Evolutionary conservation across 805 yeast species (phyloP).

Genomic region (Clavispora asparagi): DNA sequence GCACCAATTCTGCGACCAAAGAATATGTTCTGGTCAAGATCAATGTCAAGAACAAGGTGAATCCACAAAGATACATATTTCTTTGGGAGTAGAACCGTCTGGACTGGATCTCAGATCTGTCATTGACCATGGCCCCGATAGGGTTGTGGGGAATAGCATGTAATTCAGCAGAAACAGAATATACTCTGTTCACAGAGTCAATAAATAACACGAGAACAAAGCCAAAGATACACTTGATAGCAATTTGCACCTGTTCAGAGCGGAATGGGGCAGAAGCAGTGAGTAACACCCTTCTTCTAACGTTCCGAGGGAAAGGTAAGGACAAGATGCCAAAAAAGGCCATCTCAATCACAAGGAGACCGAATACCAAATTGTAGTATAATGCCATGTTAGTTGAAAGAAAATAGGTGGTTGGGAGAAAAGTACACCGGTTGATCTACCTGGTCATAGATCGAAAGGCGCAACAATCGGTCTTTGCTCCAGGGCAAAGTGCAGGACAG

Average conservation of each 20-base stretch:
- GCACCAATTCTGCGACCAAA: constrained; percentile 67
- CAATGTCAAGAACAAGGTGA: constrained; percentile 84
- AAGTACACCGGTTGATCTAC: not conserved
- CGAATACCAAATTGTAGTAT: constrained; percentile 54
- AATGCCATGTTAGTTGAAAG: constrained; percentile 29
- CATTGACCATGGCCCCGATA: constrained; percentile 33
- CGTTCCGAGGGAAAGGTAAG: constrained; percentile 73
- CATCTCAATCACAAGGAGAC: constrained; percentile 75
- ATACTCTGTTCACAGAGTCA: constrained; percentile 84
- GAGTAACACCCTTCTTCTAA: constrained; percentile 63
- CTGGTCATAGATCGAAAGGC: not conserved
- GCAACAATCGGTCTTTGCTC: not conserved
- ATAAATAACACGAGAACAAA: constrained; percentile 80
- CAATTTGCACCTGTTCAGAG: constrained; percentile 66
- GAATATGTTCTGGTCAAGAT: constrained; percentile 80
- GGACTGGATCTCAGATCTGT: constrained; percentile 81
- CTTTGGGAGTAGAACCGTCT: constrained; percentile 94
- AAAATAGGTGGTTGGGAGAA: not conserved
- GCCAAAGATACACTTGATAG: constrained; percentile 74
- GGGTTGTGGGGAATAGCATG: constrained; percentile 22
- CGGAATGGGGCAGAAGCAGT: constrained; percentile 65
- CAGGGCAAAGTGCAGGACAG: not conserved
- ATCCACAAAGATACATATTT: constrained; percentile 93
- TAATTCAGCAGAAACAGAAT: constrained; percentile 61
- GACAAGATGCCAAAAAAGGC: constrained; percentile 72